Percentiles rank a stretch among this genome's conserved stretches.
phyloP scores from a whole-genome alignment of 2,329 filamentous ascomycete genomes.

The Leptographium flavum region DNA sequence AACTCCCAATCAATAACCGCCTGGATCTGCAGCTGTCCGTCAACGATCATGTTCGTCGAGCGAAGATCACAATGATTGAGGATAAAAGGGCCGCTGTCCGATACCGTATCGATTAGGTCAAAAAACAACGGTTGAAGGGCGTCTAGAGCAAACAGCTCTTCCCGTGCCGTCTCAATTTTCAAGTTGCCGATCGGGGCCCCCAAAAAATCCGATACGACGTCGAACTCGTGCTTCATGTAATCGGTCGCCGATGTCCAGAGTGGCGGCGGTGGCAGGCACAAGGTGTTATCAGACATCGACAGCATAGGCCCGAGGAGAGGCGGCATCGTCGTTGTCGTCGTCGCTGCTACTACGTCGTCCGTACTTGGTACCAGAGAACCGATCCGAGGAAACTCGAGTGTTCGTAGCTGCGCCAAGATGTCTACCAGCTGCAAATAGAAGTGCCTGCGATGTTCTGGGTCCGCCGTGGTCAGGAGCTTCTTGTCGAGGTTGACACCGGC shows the following conservation, averaged over 20 bases:
- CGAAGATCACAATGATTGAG: conserved; percentile 14
- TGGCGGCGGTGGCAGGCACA: conserved; percentile 1
- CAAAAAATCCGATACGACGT: conserved; percentile 4
- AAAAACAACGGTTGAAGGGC: conserved; percentile 6
- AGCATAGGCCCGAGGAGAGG: conserved; percentile 9
- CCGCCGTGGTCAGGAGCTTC: conserved; percentile 2
- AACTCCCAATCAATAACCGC: conserved; percentile 17
- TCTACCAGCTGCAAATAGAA: conserved; percentile 14
- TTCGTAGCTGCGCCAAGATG: conserved; percentile 13
- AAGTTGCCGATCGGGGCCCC: conserved; percentile 3
- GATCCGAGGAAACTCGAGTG: conserved; percentile 12
- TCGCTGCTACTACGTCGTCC: conserved; percentile 2
- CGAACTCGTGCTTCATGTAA: conserved; percentile 2
- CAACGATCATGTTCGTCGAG: conserved; percentile 15
- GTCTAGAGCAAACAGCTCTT: conserved; percentile 9
- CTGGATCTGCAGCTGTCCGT: conserved; percentile 12
- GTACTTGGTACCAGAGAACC: conserved; percentile 15
- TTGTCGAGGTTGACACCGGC: conserved; percentile 11
- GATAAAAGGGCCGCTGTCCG: conserved; percentile 10
- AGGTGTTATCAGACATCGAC: conserved; percentile 5
- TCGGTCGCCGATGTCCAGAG: conserved; percentile 1
- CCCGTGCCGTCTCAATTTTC: conserved; percentile 8
- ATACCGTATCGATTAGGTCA: neutral
- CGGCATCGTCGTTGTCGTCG: neutral
- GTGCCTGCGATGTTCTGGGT: conserved; percentile 1